These are phyloP conservation scores for Colletotrichum viniferum DNA, from an alignment of 2,329 filamentous ascomycete genomes.

Conservation along the genomic window DNA sequence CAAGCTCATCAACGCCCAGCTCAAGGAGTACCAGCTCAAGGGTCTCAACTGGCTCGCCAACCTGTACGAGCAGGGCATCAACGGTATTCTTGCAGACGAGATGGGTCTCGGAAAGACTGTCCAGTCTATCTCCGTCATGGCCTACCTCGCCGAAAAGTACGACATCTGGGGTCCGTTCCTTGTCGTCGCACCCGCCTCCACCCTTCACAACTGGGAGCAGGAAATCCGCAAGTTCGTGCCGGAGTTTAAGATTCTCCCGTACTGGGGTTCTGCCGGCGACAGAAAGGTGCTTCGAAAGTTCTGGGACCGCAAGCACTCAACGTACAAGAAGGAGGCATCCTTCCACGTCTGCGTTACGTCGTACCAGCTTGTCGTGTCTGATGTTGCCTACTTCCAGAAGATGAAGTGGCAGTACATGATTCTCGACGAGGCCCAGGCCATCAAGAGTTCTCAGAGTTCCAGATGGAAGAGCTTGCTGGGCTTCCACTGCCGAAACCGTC, in stretches of 20 bases:
- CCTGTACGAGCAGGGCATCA: constrained; percentile 98
- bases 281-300: constrained; percentile 97
- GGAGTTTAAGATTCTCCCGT: constrained; percentile 91
- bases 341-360: constrained; percentile 98
- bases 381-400: constrained; percentile 98
- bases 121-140: constrained; percentile 99
- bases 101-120: constrained; percentile 99
- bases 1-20: constrained; percentile 87
- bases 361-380: constrained; percentile 95
- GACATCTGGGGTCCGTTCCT: constrained; percentile 98
- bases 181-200: constrained; percentile 94
- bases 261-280: constrained; percentile 95
- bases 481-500: constrained; percentile 93
- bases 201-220: constrained; percentile 99
- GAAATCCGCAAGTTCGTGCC: constrained; percentile 96
- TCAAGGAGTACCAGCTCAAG: constrained; percentile 99
- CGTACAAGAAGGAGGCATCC: constrained; percentile 88
- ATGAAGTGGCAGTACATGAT: constrained; percentile 99
- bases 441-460: constrained; percentile 96
- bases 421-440: constrained; percentile 95
- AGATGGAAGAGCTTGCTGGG: constrained; percentile 94
- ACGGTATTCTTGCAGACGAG: constrained; percentile 96
- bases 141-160: constrained; percentile 94
- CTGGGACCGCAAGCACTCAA: constrained; percentile 98
- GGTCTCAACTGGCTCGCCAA: constrained; percentile 99